Base-by-base conservation (phyloP, 352 stramenopile species). In the Globisporangium canariense region DNA sequence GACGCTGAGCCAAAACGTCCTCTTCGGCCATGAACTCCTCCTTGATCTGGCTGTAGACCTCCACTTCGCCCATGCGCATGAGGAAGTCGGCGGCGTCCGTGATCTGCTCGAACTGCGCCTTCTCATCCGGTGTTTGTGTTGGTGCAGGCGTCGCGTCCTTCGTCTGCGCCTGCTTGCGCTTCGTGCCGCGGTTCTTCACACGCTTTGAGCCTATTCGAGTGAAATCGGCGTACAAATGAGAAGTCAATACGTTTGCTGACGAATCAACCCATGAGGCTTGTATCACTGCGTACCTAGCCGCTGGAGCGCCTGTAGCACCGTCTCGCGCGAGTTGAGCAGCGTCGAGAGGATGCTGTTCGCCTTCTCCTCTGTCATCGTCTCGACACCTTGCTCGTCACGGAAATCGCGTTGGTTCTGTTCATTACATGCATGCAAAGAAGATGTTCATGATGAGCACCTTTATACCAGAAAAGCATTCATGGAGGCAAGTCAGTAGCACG, bases 51-150 rank as follows among this genome's bases (percentile, higher is more conserved):
- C 75, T 83, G 64, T 95, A 95, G 2, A 93, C 82, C 16, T 95
- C 86, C 36, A 90, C 81, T 46, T 93, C 79, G 41, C 86, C 86
- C 32, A 71, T 73, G 10, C 84, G 80, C 79, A 95, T 81, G 30
- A 95, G 69, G 60, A 86, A 93, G 58, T 93, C 86, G 0, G 86
- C 83, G 0, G 85, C 86, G 46, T 95, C 84, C 0, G 83, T 95
- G 53, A 95, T 67, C 62, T 88, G 76, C 10, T 93, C 70, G 50
- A 95, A 95, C 70, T 91, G 81, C 68, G 73, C 64, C 70, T 92
- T 91, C 71, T 93, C 79, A 55, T 93, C 79, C 2, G 66, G 7
- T 0, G 83, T 91, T 60, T 91, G 84, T 10, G 58, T 60, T 4
- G 56, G 18, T 18, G 14, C 25, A 0, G 65, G 64, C 2, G 54